A percentile compares a stretch with the other conserved stretches of the same genome.
phyloP scores from a whole-genome alignment of 176 grass and related monocot species.

The Luzula sylvatica region DNA sequence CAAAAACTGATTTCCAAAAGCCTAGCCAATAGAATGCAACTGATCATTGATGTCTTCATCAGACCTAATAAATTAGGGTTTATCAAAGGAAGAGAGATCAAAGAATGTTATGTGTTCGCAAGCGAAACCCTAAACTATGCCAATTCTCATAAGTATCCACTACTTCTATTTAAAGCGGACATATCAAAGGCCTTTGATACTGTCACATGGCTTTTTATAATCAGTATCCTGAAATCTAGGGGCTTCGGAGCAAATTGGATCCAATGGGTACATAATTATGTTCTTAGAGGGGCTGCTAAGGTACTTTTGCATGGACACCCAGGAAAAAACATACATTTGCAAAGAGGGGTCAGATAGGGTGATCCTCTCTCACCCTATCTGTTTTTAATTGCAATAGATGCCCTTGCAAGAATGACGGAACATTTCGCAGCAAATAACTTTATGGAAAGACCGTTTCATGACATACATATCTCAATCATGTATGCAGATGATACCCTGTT shows the following conservation, averaged over 20 bases:
- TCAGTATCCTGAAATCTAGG: not conserved
- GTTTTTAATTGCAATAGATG: not conserved
- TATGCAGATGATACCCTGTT: not conserved
- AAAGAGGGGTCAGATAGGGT: not conserved
- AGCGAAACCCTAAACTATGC: not conserved
- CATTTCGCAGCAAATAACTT: not conserved
- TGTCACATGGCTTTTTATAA: not conserved
- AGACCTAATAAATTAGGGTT: not conserved
- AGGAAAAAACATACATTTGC: no score
- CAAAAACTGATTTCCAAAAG: not conserved
- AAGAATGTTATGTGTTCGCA: not conserved
- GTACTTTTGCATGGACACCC: no score
- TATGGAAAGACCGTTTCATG: not conserved
- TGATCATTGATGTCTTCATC: not conserved
- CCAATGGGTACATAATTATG: no score
- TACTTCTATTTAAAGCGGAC: not conserved
- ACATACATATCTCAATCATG: not conserved
- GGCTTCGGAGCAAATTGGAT: not conserved
- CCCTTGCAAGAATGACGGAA: not conserved
- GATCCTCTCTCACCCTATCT: not conserved
- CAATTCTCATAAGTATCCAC: not conserved
- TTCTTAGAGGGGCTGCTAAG: no score
- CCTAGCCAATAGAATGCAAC: not conserved
- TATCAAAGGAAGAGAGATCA: not conserved
- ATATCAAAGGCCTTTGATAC: not conserved